These are phyloP conservation scores for Penicillium janthinellum DNA, from an alignment of 2,329 filamentous ascomycete genomes.

Conservation along the genomic window DNA sequence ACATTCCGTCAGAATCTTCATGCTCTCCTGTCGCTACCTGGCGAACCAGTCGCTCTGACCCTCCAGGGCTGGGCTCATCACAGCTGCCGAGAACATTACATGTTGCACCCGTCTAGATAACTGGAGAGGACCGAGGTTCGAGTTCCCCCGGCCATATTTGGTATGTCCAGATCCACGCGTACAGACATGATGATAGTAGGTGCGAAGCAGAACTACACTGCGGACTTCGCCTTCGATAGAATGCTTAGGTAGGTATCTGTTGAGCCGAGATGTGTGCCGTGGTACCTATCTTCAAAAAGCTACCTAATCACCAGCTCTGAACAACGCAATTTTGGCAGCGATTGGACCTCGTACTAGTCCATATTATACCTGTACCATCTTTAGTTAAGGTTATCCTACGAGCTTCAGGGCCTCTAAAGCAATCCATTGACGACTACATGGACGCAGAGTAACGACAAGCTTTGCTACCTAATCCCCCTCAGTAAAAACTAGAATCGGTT, in stretches of 20 bases:
- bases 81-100: background rate
- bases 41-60: background rate
- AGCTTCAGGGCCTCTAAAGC: background rate
- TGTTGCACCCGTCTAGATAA: background rate
- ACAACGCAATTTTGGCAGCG: too few relatives aligned
- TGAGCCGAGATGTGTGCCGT: too few relatives aligned
- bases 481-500: conserved; percentile 20
- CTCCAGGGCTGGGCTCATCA: background rate
- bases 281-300: too few relatives aligned
- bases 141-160: background rate
- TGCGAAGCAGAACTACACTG: too few relatives aligned
- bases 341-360: too few relatives aligned
- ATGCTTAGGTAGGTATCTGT: too few relatives aligned
- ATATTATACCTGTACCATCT: background rate
- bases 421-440: background rate
- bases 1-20: too few relatives aligned
- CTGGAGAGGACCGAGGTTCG: background rate
- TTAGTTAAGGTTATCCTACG: background rate
- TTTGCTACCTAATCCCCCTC: conserved; percentile 7
- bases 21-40: background rate
- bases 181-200: too few relatives aligned
- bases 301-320: too few relatives aligned
- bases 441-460: conserved; percentile 15
- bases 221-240: too few relatives aligned
- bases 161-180: background rate